Base-by-base conservation (phyloP, 2,329 filamentous ascomycete species). In the Fusarium hainanense region DNA sequence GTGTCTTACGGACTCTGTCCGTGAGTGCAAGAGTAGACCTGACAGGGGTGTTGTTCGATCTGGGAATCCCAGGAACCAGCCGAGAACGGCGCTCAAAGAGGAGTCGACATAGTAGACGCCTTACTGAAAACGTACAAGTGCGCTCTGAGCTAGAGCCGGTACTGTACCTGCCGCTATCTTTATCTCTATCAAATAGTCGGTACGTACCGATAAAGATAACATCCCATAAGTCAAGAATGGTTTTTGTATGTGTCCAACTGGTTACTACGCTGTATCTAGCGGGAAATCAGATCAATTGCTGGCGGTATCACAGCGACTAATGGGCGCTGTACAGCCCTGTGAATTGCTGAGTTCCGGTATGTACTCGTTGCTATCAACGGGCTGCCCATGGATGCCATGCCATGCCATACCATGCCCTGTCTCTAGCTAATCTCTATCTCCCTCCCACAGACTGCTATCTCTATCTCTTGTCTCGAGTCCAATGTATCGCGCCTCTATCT, bases 191-290 rank as follows among this genome's bases (percentile, higher is more conserved):
- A 63, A 30, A 32, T 27, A 28, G 14, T 14, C 8, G 34, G 71
- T 74, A 74, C 72, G 72, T 74, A 74, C 72, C 65, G 65, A 61
- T 74, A 74, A 74, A 73, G 49, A 51, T 41, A 51, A 6, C 49
- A 51, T 51, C 40, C 40, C 34, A 51, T 51, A 34, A 51, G 49
- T 51, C 70, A 72, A 51, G 12, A 44, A 59, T 60, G 44, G 44
- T 50, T 62, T 72, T 68, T 68, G 69, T 73, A 70, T 73, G 70
- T 73, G 71, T 73, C 72, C 66, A 70, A 70, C 70, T 63, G 63
- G 72, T 74, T 74, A 73, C 68, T 70, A 62, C 56, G 56, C 47
- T 66, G 57, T 70, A 12, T 51, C 32, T 51, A 43, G 42, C 37
- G 28, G 59, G 20, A 32, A 32, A 54, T 63, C 57, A 54, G 55